Percentiles rank a stretch among this genome's conserved stretches.
Conservation (phyloP, 768 basidiomycete genomes). For the Phaffia australis region DNA sequence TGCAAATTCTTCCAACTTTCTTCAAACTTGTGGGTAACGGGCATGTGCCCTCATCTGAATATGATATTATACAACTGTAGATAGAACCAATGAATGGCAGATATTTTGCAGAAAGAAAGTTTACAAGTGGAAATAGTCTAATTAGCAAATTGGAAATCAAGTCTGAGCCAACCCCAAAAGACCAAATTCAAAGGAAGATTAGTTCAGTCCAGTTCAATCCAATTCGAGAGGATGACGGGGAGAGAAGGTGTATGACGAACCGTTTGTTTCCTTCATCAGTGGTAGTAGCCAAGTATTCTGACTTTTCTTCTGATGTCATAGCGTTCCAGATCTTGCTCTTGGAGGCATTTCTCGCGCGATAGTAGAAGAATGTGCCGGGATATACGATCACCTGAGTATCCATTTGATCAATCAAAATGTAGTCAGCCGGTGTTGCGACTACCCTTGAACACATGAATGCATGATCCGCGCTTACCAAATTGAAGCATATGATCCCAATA, state of each 20-base stretch:
- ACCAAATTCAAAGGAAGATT: too few relatives aligned
- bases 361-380: conserved; percentile 48
- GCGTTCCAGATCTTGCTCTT: conserved; percentile 48
- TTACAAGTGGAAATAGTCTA: too few relatives aligned
- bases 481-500: conserved; percentile 49
- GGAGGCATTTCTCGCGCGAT: conserved; percentile 45
- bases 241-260: conserved; percentile 30
- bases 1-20: too few relatives aligned
- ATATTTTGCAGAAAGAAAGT: too few relatives aligned
- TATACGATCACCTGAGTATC: conserved; percentile 40
- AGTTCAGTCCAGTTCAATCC: too few relatives aligned
- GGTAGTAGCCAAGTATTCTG: conserved; percentile 52
- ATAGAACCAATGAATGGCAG: too few relatives aligned
- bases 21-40: too few relatives aligned
- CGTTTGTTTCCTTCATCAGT: conserved; percentile 42
- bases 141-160: too few relatives aligned
- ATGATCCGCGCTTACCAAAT: conserved; percentile 38
- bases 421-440: too few relatives aligned
- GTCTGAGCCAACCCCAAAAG: too few relatives aligned
- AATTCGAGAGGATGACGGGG: neutral
- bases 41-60: too few relatives aligned
- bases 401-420: neutral
- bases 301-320: conserved; percentile 47
- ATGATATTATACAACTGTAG: too few relatives aligned
- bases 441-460: neutral